Evolutionary conservation across 2,329 filamentous ascomycete genomes (phyloP).

Genomic region (Colletotrichum gloeosporioides): DNA sequence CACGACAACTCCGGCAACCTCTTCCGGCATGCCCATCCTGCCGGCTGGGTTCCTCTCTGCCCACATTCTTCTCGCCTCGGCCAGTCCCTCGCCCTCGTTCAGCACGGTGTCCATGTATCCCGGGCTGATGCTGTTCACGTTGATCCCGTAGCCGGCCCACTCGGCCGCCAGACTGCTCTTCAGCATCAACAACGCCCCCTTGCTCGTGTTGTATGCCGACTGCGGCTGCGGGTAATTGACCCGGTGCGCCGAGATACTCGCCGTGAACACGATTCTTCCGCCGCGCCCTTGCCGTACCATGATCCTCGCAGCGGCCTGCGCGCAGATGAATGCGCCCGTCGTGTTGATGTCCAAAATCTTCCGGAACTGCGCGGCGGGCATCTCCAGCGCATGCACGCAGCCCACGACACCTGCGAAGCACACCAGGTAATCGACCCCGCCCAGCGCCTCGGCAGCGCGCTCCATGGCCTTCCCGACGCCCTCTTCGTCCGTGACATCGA

Average conservation of each 20-base stretch:
- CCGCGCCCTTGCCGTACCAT: conserved; percentile 57
- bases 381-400: conserved; percentile 65
- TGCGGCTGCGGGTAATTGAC: conserved; percentile 79
- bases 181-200: conserved; percentile 69
- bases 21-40: conserved; percentile 67
- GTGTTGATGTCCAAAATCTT: conserved; percentile 74
- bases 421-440: conserved; percentile 55
- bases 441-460: conserved; percentile 70
- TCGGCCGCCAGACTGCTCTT: conserved; percentile 73
- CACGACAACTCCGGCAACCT: conserved; percentile 67
- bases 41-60: conserved; percentile 65
- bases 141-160: conserved; percentile 74
- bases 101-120: conserved; percentile 82
- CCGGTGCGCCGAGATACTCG: conserved; percentile 70
- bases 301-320: conserved; percentile 64
- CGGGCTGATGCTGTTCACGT: conserved; percentile 73
- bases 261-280: conserved; percentile 70
- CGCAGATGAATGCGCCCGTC: conserved; percentile 72
- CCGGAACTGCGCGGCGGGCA: conserved; percentile 63
- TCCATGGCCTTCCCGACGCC: conserved; percentile 63
- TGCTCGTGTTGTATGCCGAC: conserved; percentile 73
- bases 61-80: conserved; percentile 61
- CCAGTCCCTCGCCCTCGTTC: conserved; percentile 68
- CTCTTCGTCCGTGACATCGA: conserved; percentile 61
- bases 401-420: conserved; percentile 74